phyloP scores from a whole-genome alignment of 2,329 filamentous ascomycete species.

The Tolypocladium sp. region DNA sequence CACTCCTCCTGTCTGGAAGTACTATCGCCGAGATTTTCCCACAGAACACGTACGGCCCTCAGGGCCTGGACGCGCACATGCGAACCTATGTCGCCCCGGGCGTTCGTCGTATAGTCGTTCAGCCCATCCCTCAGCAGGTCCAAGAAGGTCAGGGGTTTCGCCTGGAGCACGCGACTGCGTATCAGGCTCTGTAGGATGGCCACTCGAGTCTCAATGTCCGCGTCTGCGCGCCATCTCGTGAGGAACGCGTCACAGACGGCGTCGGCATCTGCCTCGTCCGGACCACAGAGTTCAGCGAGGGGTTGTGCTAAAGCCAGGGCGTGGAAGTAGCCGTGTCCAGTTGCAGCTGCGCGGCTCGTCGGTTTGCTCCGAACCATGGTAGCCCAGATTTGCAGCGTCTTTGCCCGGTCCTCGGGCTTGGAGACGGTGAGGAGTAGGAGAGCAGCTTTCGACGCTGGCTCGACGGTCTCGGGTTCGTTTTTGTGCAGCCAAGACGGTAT shows the following conservation, averaged over 20 bases:
- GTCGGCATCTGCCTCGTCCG: conserved; percentile 9
- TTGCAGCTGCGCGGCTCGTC: conserved; percentile 21
- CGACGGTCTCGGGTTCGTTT: conserved; percentile 40
- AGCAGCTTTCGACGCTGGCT: conserved; percentile 40
- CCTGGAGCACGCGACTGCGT: conserved; percentile 33
- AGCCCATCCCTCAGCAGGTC: conserved; percentile 48
- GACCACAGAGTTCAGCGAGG: conserved; percentile 16
- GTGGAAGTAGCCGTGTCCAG: conserved; percentile 42
- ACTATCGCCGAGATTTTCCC: conserved; percentile 23
- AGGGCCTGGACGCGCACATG: conserved; percentile 75
- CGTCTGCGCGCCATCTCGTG: conserved; percentile 42
- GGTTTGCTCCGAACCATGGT: conserved; percentile 26
- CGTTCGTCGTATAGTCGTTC: conserved; percentile 85
- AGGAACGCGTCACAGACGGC: conserved; percentile 36
- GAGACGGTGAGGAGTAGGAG: conserved; percentile 40
- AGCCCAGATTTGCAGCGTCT: conserved; percentile 37
- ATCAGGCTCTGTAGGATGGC: conserved; percentile 47
- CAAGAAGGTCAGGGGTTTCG: conserved; percentile 31
- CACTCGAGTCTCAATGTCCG: conserved; percentile 41
- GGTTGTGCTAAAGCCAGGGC: conserved; percentile 42
- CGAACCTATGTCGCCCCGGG: conserved; percentile 83
- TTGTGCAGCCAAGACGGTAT: conserved; percentile 38
- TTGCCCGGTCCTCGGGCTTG: conserved; percentile 20
- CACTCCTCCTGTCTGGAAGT: conserved; percentile 11
- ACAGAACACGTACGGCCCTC: conserved; percentile 61